Conservation (phyloP, 2,329 filamentous ascomycete genomes). For the Thelonectria blattea region DNA sequence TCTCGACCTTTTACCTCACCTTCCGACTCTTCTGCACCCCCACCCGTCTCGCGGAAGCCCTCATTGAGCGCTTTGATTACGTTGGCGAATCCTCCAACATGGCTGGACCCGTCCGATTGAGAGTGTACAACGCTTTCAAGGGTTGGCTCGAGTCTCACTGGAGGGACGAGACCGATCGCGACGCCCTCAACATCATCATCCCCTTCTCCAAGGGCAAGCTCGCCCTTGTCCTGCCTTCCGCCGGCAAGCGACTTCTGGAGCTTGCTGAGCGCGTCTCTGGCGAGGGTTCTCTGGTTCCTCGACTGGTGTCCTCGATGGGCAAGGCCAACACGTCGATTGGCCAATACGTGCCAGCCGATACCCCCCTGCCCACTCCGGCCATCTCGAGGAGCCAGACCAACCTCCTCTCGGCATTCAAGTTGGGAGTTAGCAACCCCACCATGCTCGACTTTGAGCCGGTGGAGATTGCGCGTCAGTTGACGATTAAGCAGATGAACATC, state of each 20-base stretch:
- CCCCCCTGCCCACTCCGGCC: slow-evolving; percentile 70
- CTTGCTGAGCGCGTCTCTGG: slow-evolving; percentile 79
- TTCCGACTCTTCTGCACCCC: slow-evolving; percentile 93
- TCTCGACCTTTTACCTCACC: slow-evolving; percentile 94
- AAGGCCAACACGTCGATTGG: slow-evolving; percentile 82
- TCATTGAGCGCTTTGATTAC: slow-evolving; percentile 94
- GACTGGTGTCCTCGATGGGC: slow-evolving; percentile 83
- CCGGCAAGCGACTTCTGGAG: slow-evolving; percentile 80
- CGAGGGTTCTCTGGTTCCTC: slow-evolving; percentile 78
- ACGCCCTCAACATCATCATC: slow-evolving; percentile 76
- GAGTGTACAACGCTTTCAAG: slow-evolving; percentile 97
- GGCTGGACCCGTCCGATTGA: slow-evolving; percentile 80
- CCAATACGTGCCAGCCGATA: slow-evolving; percentile 73
- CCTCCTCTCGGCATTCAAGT: slow-evolving; percentile 75
- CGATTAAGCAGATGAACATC: slow-evolving; percentile 86
- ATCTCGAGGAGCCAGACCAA: slow-evolving; percentile 79
- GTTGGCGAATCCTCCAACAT: slow-evolving; percentile 78
- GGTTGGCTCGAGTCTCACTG: slow-evolving; percentile 97
- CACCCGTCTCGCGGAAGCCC: slow-evolving; percentile 74
- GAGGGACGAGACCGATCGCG: slow-evolving; percentile 79
- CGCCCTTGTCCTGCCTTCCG: slow-evolving; percentile 70
- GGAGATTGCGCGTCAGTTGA: slow-evolving; percentile 90
- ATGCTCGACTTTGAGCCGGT: slow-evolving; percentile 91
- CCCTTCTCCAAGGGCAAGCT: slow-evolving; percentile 81
- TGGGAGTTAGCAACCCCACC: slow-evolving; percentile 70